Percentiles rank a stretch among this genome's conserved stretches.
Evolutionary conservation across 345 rosid genomes (phyloP).

Genomic region (Eucalyptus curtisii): DNA sequence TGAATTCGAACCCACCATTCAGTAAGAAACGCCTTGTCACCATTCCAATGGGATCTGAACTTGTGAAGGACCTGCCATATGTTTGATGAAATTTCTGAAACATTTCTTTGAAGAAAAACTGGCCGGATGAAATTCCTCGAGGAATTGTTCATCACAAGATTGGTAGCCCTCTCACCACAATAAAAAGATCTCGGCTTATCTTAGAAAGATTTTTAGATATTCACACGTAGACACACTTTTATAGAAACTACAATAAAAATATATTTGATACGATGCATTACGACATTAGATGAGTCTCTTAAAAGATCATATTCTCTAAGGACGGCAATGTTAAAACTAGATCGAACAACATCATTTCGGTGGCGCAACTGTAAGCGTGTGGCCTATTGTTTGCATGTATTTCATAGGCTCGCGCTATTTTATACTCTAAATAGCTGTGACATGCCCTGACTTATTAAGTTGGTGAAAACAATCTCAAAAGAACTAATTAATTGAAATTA

Average conservation of each 20-base stretch:
- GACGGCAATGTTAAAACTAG: rapidly evolving
- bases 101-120: not conserved
- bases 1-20: not conserved
- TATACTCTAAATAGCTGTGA: not conserved
- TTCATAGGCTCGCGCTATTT: not conserved
- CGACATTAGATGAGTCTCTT: rapidly evolving
- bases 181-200: not conserved
- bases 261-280: not conserved
- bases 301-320: not conserved
- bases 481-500: not conserved
- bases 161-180: not conserved
- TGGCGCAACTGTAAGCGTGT: rapidly evolving
- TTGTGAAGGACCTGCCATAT: not conserved
- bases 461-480: not conserved
- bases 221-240: not conserved
- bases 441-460: not conserved
- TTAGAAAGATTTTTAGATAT: not conserved
- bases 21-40: not conserved
- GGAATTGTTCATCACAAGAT: not conserved
- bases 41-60: not conserved
- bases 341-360: not conserved
- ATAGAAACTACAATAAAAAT: not conserved
- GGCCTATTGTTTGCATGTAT: not conserved
- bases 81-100: not conserved
- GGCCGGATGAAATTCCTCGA: not conserved